These are phyloP conservation scores for Schizonepeta tenuifolia DNA, from an alignment of 257 asterid genomes.

Conservation along the genomic window DNA sequence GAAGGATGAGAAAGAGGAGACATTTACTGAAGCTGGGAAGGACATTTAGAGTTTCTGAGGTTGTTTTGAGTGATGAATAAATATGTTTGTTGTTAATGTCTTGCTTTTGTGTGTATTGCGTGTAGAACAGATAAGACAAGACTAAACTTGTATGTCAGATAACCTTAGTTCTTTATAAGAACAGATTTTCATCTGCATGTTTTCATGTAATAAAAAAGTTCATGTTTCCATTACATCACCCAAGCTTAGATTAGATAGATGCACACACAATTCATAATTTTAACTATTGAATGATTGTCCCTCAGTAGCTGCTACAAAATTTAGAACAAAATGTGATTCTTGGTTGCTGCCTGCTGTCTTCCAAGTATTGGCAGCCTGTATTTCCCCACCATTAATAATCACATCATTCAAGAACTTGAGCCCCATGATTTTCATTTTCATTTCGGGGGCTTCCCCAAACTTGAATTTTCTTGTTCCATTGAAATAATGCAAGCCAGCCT, in stretches of 20 bases:
- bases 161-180: not conserved
- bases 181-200: not conserved
- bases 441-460: slow-evolving; percentile 40
- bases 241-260: too few relatives aligned
- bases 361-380: too few relatives aligned
- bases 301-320: too few relatives aligned
- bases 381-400: too few relatives aligned
- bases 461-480: slow-evolving; percentile 80
- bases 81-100: not conserved
- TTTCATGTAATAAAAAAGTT: not conserved
- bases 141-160: not conserved
- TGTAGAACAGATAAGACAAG: not conserved
- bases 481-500: slow-evolving; percentile 76
- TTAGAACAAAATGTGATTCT: too few relatives aligned
- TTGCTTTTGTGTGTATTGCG: not conserved
- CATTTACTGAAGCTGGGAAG: not conserved
- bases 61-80: not conserved
- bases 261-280: too few relatives aligned
- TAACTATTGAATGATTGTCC: too few relatives aligned
- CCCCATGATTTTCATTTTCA: slow-evolving; percentile 27
- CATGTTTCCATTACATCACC: not conserved
- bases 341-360: too few relatives aligned
- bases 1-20: not conserved
- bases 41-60: slow-evolving; percentile 12
- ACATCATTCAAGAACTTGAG: not conserved